phyloP scores from a whole-genome alignment of 2,329 filamentous ascomycete genomes.

The Tolypocladium ovalisporum region DNA sequence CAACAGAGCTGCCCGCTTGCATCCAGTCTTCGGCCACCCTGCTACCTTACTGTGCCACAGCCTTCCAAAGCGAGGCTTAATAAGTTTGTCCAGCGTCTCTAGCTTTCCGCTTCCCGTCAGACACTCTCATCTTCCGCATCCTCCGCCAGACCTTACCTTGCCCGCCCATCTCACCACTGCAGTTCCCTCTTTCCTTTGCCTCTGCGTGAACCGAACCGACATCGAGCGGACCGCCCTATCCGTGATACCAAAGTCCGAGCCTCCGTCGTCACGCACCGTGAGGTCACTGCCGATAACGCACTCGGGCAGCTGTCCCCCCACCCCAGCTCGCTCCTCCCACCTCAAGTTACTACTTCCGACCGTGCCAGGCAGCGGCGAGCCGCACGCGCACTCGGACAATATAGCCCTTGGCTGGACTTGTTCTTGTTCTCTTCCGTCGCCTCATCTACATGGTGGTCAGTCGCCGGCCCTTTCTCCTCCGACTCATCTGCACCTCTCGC shows the following conservation, averaged over 20 bases:
- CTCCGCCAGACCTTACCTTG: neutral
- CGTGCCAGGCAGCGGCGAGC: conserved; percentile 2
- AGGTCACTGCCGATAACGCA: neutral
- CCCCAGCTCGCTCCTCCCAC: neutral
- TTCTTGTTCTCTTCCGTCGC: neutral
- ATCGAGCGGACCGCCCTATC: neutral
- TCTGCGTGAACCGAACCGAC: neutral
- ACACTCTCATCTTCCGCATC: neutral
- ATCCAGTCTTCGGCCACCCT: neutral
- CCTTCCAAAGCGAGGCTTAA: neutral
- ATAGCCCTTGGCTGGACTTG: neutral
- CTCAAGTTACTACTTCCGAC: neutral
- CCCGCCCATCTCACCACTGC: neutral
- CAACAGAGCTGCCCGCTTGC: neutral
- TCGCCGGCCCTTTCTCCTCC: conserved; percentile 1
- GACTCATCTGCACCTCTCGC: neutral
- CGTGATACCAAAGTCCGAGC: no score
- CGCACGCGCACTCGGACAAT: neutral
- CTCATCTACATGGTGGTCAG: conserved; percentile 11
- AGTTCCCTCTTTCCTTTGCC: neutral
- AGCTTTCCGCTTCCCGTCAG: neutral
- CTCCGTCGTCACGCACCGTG: neutral
- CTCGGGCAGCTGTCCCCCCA: neutral
- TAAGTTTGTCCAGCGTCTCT: neutral
- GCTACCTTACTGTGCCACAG: neutral